Evolutionary conservation across 345 rosid species (phyloP).

Genomic region (Boechera retrofracta): DNA sequence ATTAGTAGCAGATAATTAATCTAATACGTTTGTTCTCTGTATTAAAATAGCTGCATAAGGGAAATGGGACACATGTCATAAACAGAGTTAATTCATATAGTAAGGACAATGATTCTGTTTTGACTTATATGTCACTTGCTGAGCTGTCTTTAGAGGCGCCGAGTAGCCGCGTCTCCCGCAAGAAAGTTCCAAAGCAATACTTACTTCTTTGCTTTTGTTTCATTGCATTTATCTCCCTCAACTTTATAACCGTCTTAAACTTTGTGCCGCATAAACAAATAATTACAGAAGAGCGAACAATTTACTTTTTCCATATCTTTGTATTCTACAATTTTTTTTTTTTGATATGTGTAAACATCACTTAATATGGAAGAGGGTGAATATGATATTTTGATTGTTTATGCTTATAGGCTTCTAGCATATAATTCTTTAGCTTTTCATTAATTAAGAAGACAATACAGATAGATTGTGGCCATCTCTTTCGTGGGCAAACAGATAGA

Average conservation of each 20-base stretch:
- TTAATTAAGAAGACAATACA: too few relatives aligned
- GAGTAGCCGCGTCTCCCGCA: slow-evolving; percentile 43
- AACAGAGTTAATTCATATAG: not conserved
- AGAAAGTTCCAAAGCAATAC: slow-evolving; percentile 33
- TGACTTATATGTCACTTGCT: slow-evolving; percentile 28
- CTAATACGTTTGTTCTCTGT: slow-evolving; percentile 5
- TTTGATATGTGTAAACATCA: too few relatives aligned
- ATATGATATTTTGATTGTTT: too few relatives aligned
- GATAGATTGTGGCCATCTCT: too few relatives aligned
- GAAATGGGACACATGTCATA: slow-evolving; percentile 28
- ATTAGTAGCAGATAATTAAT: slow-evolving; percentile 9
- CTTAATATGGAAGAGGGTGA: too few relatives aligned
- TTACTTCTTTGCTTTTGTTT: not conserved
- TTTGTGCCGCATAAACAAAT: slow-evolving; percentile 18
- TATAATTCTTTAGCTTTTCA: too few relatives aligned
- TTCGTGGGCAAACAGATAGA: too few relatives aligned
- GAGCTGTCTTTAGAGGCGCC: slow-evolving; percentile 39
- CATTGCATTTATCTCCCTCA: slow-evolving; percentile 6
- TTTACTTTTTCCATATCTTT: not conserved
- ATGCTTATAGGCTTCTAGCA: too few relatives aligned
- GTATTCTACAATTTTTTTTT: too few relatives aligned
- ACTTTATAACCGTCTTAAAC: slow-evolving; percentile 1
- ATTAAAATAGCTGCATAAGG: not conserved
- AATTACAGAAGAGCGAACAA: not conserved
- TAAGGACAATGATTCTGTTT: slow-evolving; percentile 37